phyloP scores from a whole-genome alignment of 768 basidiomycete genomes.

The Agrocybe pediades region DNA sequence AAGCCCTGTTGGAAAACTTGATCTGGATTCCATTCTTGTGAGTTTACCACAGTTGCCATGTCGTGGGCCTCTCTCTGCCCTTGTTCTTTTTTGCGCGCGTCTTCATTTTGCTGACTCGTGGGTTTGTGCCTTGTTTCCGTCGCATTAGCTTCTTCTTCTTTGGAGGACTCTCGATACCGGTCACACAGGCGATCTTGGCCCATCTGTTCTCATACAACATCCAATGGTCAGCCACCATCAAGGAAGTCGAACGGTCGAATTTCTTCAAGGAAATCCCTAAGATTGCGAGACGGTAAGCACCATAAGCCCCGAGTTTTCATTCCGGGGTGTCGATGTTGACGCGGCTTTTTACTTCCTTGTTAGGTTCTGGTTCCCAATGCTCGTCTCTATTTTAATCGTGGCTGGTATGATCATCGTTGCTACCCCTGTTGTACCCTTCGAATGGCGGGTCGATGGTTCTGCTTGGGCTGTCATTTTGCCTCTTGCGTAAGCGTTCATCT shows the following conservation, averaged over 20 bases:
- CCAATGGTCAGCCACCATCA: constrained; percentile 61
- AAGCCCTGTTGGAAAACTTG: constrained; percentile 56
- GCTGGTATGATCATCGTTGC: constrained; percentile 56
- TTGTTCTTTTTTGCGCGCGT: not conserved
- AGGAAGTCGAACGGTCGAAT: constrained; percentile 85
- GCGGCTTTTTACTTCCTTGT: constrained; percentile 26
- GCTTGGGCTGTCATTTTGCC: constrained; percentile 82
- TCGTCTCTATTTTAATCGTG: constrained; percentile 56
- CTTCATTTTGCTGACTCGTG: not conserved
- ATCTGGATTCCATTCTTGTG: constrained; percentile 79
- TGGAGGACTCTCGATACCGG: constrained; percentile 70
- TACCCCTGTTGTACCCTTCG: constrained; percentile 48
- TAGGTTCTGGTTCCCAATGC: constrained; percentile 60
- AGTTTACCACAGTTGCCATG: constrained; percentile 28
- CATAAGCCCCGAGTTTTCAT: constrained; percentile 37
- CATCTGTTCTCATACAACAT: constrained; percentile 62
- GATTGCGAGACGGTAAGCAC: constrained; percentile 57
- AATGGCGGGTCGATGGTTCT: constrained; percentile 57
- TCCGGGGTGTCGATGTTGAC: constrained; percentile 21
- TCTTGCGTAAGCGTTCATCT: constrained; percentile 44
- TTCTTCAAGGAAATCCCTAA: constrained; percentile 91
- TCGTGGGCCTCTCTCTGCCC: not conserved
- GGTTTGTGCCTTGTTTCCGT: not conserved
- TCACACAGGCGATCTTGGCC: constrained; percentile 68
- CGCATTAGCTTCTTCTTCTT: constrained; percentile 73